Evolutionary conservation across 2,329 filamentous ascomycete genomes (phyloP).

Genomic region (Colletotrichum magnum): DNA sequence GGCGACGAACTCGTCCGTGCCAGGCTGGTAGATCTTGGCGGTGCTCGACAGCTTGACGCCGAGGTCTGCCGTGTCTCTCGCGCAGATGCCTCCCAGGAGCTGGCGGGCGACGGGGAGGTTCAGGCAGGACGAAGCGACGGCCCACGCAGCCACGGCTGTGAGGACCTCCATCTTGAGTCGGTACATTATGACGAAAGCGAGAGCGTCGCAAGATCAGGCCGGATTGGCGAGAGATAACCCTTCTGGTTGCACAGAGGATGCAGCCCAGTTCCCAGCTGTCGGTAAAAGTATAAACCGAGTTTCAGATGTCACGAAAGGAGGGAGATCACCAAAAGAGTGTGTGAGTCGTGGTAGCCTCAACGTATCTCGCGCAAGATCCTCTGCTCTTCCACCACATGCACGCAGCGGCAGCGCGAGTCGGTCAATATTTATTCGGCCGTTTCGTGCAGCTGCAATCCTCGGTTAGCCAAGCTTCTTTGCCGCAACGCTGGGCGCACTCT

Average conservation of each 20-base stretch:
- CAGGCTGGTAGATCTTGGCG: slow-evolving; percentile 59
- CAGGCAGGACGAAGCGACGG: slow-evolving; percentile 43
- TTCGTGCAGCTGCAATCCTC: not conserved
- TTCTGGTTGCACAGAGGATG: slow-evolving; percentile 7
- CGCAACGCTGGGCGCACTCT: slow-evolving; percentile 11
- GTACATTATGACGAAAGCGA: slow-evolving; percentile 18
- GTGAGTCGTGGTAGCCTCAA: not conserved
- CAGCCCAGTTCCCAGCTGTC: not conserved
- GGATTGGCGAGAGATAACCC: not conserved
- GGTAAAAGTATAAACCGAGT: not conserved
- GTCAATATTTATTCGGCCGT: slow-evolving; percentile 25
- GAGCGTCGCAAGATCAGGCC: not conserved
- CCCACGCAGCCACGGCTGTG: slow-evolving; percentile 47
- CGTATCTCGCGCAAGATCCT: not conserved
- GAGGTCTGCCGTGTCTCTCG: slow-evolving; percentile 45
- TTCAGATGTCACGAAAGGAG: not conserved
- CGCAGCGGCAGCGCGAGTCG: not conserved
- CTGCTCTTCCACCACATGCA: not conserved
- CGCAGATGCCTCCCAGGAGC: slow-evolving; percentile 40
- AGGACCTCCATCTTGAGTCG: slow-evolving; percentile 44
- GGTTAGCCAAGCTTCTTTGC: not conserved
- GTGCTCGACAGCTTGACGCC: slow-evolving; percentile 51
- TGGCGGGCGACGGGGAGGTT: slow-evolving; percentile 35
- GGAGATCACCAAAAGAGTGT: slow-evolving; percentile 3
- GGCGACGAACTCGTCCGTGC: slow-evolving; percentile 54